Evolutionary conservation across 345 rosid species (phyloP).

Genomic region (Eucalyptus virginea): DNA sequence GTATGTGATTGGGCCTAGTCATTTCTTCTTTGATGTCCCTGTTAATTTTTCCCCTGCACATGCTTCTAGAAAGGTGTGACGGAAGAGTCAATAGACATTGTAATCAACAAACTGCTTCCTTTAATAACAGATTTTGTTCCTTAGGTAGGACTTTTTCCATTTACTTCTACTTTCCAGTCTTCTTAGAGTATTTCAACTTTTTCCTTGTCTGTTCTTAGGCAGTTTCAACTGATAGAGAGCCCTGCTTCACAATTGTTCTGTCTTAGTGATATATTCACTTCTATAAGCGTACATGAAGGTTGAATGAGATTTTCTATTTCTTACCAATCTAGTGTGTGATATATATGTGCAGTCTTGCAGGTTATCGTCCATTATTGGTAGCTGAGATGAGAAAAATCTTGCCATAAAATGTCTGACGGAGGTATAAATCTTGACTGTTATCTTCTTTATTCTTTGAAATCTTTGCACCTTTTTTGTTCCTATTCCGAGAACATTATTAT

Average conservation of each 20-base stretch:
- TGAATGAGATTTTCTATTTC: not conserved
- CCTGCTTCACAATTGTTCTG: constrained; percentile 21
- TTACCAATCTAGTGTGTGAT: not conserved
- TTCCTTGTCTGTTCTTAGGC: not conserved
- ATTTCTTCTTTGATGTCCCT: not conserved
- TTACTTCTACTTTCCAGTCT: not conserved
- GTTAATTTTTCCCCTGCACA: not conserved
- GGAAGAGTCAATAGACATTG: constrained; percentile 40
- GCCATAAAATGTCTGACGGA: constrained; percentile 31
- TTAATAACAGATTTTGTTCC: constrained; percentile 17
- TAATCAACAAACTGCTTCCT: constrained; percentile 29
- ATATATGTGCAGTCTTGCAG: constrained; percentile 4
- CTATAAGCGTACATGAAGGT: constrained; percentile 17
- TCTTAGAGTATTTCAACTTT: not conserved
- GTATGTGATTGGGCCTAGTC: not conserved
- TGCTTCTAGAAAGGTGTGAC: constrained; percentile 22
- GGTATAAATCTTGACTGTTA: constrained; percentile 8
- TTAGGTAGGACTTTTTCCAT: constrained; percentile 1
- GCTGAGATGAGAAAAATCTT: constrained; percentile 48
- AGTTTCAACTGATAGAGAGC: constrained; percentile 37
- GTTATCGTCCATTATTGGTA: constrained; percentile 33
- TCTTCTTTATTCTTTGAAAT: not conserved
- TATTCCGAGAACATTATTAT: not conserved
- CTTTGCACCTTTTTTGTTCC: not conserved
- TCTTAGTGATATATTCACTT: constrained; percentile 33